Evolutionary conservation across 345 rosid genomes (phyloP).

Genomic region (Eucalyptus lansdowneana): DNA sequence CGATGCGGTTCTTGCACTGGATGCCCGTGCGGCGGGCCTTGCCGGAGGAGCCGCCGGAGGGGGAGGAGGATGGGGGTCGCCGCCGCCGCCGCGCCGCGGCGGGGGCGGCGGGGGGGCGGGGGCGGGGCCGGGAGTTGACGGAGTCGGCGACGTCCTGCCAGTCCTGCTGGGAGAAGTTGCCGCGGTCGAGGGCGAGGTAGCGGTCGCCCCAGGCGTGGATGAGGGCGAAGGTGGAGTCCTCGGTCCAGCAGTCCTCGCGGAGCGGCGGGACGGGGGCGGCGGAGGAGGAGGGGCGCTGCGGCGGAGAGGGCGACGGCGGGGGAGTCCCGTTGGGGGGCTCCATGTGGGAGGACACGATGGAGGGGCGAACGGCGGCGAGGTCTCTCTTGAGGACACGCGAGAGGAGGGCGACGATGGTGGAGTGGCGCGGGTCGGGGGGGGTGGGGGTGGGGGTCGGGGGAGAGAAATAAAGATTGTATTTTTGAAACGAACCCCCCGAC

Average conservation of each 20-base stretch:
- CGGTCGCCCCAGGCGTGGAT: slow-evolving; percentile 89
- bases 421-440: background rate
- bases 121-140: slow-evolving; percentile 21
- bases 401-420: background rate
- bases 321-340: background rate
- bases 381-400: background rate
- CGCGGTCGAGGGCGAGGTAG: slow-evolving; percentile 58
- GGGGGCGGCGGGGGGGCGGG: background rate
- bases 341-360: background rate
- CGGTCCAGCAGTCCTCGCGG: slow-evolving; percentile 96
- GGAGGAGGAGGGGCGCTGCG: background rate
- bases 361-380: background rate
- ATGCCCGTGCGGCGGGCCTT: slow-evolving; percentile 31
- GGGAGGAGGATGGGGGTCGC: background rate
- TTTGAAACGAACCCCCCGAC: background rate
- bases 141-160: slow-evolving; percentile 47
- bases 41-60: background rate
- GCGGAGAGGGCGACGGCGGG: background rate
- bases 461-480: background rate
- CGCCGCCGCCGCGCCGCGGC: too few relatives aligned
- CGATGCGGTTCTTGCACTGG: slow-evolving; percentile 51
- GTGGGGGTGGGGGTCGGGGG: background rate
- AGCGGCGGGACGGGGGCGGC: slow-evolving; percentile 13
- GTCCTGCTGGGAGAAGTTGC: slow-evolving; percentile 65
- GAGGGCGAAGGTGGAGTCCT: slow-evolving; percentile 58